Evolutionary conservation across 352 stramenopile genomes (phyloP), one percentile per base, ranked within the genome.

Genomic region (Phytophthora colocasiae): DNA sequence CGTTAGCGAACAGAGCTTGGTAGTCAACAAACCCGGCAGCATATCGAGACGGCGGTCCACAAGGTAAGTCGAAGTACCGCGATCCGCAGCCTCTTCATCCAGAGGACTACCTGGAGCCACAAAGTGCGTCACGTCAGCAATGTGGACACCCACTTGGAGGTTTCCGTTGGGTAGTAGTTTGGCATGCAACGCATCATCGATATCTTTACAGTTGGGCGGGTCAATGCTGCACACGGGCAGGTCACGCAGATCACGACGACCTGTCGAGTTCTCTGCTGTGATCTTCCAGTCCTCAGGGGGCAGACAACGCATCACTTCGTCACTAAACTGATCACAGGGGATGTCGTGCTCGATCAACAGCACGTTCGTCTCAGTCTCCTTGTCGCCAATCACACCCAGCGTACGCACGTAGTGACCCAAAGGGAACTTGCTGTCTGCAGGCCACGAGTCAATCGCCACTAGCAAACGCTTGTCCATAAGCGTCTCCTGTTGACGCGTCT

Each of bases 91-190:
- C 71, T 99, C 97, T 65, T 98, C 78, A 68, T 99, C 98, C 17
- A 99, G 86, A 7, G 97, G 81, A 27, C 80, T 97, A 17, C 91
- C 96, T 12, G 96, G 83, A 26, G 91, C 83, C 22, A 99, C 97
- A 77, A 99, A 99, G 75, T 99, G 95, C 51, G 96, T 99, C 8
- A 99, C 98, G 72, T 99, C 98, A 4, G 98, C 97, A 80, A 99
- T 99, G 72, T 99, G 97, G 14, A 99, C 97, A 11, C 97, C 97
- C 6, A 99, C 85, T 51, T 99, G 87, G 52, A 95, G 56, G 63
- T 92, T 87, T 22, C 96, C 97, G 74, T 99, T 99, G 6, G 90
- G 81, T 26, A 99, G 77, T 31, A 91, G 64, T 15, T 86, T 91
- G 15, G 89, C 97, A 71, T 99, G 97, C 32, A 99, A 79, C 4